phyloP scores from a whole-genome alignment of 163 green algal genomes.

The Scenedesmus sp. region DNA sequence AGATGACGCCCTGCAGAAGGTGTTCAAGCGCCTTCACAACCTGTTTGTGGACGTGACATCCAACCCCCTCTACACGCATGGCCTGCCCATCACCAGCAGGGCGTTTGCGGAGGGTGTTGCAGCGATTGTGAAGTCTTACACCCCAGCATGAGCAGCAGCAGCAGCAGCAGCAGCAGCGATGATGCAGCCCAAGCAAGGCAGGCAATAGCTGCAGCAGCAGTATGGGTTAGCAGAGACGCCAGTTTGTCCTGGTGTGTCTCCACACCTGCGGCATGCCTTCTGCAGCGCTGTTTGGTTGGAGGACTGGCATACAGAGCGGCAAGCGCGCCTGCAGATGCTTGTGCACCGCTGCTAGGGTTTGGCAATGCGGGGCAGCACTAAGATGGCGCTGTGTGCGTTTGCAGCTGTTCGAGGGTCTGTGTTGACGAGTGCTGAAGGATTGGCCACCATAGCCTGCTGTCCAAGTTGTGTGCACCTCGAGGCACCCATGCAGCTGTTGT shows the following conservation, averaged over 20 bases:
- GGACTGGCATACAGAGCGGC: not conserved
- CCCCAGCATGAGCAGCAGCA: not conserved
- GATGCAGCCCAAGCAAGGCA: no score
- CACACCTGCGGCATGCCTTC: not conserved
- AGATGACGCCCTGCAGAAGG: conserved; percentile 31
- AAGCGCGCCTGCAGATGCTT: not conserved
- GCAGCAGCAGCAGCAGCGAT: not conserved
- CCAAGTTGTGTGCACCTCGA: no score
- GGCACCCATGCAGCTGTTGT: no score
- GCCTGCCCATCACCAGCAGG: conserved; percentile 25
- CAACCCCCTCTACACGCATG: conserved; percentile 37
- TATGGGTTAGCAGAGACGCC: not conserved
- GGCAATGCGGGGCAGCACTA: no score
- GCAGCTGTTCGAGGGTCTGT: no score
- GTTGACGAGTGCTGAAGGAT: no score
- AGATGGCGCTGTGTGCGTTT: no score
- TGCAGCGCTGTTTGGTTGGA: not conserved
- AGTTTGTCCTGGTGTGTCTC: not conserved
- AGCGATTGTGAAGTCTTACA: not conserved
- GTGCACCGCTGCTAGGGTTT: no score
- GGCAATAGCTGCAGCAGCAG: not conserved
- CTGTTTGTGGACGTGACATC: conserved; percentile 40
- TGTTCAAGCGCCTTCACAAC: conserved; percentile 31
- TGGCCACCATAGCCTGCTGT: no score
- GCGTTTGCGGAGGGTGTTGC: conserved; percentile 36